Conservation (phyloP, 2,329 filamentous ascomycete genomes). For the Fragosphaeria purpurea region DNA sequence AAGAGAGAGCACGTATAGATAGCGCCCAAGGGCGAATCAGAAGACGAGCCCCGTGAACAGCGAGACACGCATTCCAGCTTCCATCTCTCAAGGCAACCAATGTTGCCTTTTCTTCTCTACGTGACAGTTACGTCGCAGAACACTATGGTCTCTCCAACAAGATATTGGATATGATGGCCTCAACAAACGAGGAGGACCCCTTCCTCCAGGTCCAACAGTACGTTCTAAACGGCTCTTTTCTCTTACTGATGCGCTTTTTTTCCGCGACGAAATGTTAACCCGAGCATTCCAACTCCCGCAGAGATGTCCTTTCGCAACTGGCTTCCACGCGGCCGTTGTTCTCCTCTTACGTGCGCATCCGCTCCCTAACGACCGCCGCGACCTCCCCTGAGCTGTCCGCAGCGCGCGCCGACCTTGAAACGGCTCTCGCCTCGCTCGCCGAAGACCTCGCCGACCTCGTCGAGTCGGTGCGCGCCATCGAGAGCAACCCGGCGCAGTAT, state of each 20-base stretch:
- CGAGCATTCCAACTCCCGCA: conserved; percentile 26
- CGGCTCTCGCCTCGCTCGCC: conserved; percentile 55
- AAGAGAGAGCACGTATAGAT: too few species aligned
- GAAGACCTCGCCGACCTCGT: conserved; percentile 84
- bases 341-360: conserved; percentile 90
- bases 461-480: conserved; percentile 77
- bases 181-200: conserved; percentile 56
- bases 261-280: not conserved
- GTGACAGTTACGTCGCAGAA: too few species aligned
- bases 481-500: conserved; percentile 77
- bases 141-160: too few species aligned
- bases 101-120: too few species aligned
- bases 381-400: conserved; percentile 76
- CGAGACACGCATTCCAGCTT: too few species aligned
- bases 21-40: too few species aligned
- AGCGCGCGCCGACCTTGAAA: conserved; percentile 59
- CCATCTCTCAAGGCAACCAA: too few species aligned
- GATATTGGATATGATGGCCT: conserved; percentile 50
- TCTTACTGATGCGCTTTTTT: not conserved
- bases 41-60: too few species aligned
- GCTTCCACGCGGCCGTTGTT: conserved; percentile 76
- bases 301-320: conserved; percentile 81
- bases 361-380: conserved; percentile 64
- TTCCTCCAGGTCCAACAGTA: conserved; percentile 66
- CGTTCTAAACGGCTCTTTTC: conserved; percentile 14